phyloP scores from a whole-genome alignment of 768 basidiomycete species.

The Tylopilus balloui region DNA sequence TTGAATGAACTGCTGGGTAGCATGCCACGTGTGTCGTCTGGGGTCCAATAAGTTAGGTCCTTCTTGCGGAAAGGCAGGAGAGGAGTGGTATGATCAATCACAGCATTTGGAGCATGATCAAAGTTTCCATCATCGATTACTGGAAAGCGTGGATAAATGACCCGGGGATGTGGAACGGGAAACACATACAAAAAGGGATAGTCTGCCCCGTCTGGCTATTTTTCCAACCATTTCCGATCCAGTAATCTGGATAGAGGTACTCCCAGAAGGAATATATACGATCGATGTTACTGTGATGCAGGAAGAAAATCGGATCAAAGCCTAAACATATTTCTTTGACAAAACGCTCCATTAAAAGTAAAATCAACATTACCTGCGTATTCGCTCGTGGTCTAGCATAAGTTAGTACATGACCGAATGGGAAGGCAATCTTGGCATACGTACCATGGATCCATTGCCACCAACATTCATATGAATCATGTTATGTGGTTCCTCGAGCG shows the following conservation, averaged over 20 bases:
- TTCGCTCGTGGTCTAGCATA: slow-evolving; percentile 6
- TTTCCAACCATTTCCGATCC: slow-evolving; percentile 12
- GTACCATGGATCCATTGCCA: slow-evolving; percentile 15
- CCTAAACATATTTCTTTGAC: neutral
- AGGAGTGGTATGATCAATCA: neutral
- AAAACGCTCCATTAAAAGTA: neutral
- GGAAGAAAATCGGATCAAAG: slow-evolving; percentile 15
- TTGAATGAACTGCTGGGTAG: neutral
- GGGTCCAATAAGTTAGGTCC: neutral
- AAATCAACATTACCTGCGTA: slow-evolving; percentile 9
- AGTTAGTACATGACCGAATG: neutral
- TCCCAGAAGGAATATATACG: slow-evolving; percentile 21
- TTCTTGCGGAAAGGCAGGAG: too few species aligned
- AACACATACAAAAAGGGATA: slow-evolving; percentile 6
- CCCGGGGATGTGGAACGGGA: too few species aligned
- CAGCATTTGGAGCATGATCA: neutral
- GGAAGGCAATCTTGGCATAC: neutral
- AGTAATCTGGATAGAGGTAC: neutral
- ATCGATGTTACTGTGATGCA: slow-evolving; percentile 16
- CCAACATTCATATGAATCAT: slow-evolving; percentile 13
- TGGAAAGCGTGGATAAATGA: too few species aligned
- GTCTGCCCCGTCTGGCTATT: neutral
- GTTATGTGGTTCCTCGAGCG: slow-evolving; percentile 18
- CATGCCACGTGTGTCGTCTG: slow-evolving; percentile 4
- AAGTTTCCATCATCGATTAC: neutral